These are phyloP conservation scores for Apiospora kogelbergensis DNA, from an alignment of 2,329 filamentous ascomycete genomes.

Conservation along the genomic window DNA sequence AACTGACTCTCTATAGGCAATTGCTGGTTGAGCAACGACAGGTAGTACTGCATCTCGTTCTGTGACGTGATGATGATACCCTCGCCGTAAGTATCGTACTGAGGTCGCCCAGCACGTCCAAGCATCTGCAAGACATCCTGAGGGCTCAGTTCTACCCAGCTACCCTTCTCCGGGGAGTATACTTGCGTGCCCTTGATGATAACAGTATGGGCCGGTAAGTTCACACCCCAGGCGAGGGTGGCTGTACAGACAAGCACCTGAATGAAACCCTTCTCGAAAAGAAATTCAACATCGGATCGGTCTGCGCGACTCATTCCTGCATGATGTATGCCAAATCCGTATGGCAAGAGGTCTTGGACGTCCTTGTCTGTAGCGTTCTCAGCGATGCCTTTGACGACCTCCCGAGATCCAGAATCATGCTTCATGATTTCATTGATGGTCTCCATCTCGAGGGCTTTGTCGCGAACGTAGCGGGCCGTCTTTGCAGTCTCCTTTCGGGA, in stretches of 20 bases:
- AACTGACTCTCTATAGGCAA: conserved; percentile 97
- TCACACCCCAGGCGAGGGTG: conserved; percentile 98
- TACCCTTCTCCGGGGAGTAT: conserved; percentile 97
- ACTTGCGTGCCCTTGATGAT: conserved; percentile 99
- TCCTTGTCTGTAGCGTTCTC: conserved; percentile 81
- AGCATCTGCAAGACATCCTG: conserved; percentile 99
- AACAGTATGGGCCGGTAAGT: conserved; percentile 94
- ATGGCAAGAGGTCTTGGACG: conserved; percentile 90
- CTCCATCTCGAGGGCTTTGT: conserved; percentile 95
- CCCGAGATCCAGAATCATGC: conserved; percentile 86
- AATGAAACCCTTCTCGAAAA: conserved; percentile 87
- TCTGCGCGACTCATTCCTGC: conserved; percentile 96
- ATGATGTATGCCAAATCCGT: conserved; percentile 97
- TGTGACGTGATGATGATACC: conserved; percentile 99
- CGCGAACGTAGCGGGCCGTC: conserved; percentile 91
- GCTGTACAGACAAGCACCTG: conserved; percentile 97
- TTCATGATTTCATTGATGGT: conserved; percentile 95
- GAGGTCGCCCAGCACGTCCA: conserved; percentile 91
- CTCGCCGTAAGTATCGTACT: conserved; percentile 97
- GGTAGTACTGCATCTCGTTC: conserved; percentile 92
- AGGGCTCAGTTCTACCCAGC: conserved; percentile 95
- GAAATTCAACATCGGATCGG: conserved; percentile 89
- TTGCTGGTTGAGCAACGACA: conserved; percentile 95
- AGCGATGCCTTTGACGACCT: conserved; percentile 83
- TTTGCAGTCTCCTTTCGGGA: conserved; percentile 98